These are phyloP conservation scores for Stentor roeselii DNA, from an alignment of 73 alveolate species.

Conservation along the genomic window DNA sequence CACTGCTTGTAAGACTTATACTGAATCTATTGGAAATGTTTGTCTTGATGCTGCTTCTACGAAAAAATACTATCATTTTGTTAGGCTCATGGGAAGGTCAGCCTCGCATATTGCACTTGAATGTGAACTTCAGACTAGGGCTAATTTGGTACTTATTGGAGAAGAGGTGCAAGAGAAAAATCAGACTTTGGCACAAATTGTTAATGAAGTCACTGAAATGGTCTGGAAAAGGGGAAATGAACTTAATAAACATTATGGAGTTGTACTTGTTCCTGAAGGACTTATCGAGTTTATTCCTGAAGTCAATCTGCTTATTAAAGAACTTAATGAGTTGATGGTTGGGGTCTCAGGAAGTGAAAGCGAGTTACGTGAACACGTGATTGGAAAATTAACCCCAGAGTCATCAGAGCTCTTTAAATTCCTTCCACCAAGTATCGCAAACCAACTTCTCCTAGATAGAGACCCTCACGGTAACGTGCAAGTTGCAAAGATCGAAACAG, in stretches of 20 bases:
- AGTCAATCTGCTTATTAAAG: constrained; percentile 60
- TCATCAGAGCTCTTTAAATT: constrained; percentile 54
- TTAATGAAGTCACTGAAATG: background rate
- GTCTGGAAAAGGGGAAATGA: constrained; percentile 47
- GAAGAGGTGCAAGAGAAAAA: constrained; percentile 89
- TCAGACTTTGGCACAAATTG: too few relatives aligned
- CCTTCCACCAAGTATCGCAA: constrained; percentile 72
- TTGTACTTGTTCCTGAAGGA: constrained; percentile 96
- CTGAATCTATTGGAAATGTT: constrained; percentile 93
- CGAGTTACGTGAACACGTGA: constrained; percentile 50
- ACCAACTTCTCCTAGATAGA: constrained; percentile 77
- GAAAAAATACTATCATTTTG: constrained; percentile 95
- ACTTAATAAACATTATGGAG: constrained; percentile 85
- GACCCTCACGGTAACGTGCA: constrained; percentile 88
- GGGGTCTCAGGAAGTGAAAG: constrained; percentile 26
- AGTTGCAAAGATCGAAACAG: constrained; percentile 97
- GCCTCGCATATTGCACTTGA: constrained; percentile 98
- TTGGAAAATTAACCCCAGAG: constrained; percentile 51
- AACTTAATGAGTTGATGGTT: constrained; percentile 75
- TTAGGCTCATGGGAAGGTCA: constrained; percentile 97
- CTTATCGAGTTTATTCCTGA: constrained; percentile 93
- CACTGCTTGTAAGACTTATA: constrained; percentile 96
- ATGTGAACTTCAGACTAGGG: constrained; percentile 86
- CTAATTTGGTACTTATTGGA: constrained; percentile 80
- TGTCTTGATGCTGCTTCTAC: too few relatives aligned